Base-by-base conservation (phyloP, 139 green algal genomes). In the Haematococcus sp. region DNA sequence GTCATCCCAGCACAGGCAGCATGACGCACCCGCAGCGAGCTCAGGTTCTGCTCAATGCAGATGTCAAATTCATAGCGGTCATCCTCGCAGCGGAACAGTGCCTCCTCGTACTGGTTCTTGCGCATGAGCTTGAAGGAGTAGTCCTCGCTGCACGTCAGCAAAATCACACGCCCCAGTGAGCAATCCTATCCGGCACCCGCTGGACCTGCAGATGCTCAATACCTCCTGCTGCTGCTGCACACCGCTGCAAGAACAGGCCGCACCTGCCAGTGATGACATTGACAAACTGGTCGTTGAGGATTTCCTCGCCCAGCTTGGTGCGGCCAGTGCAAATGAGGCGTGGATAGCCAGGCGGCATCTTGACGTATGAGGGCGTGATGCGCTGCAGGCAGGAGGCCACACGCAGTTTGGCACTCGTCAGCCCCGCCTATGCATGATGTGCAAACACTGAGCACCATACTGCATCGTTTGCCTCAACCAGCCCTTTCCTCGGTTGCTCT, bases 31-130 rank as follows among this genome's bases (percentile, higher is more conserved):
- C 82, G 77, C 16, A 96, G 86, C 9, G 90, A 82, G 25, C 79
- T 82, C 0, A 61, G 23, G 68, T 93, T 98, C 13, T 86, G 91
- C 82, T 98, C 91, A 1, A 99, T 92, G 33, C 88, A 72, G 88
- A 99, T 97, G 77, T 99, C 95, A 73, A 98, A 90, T 83, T 98
- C 94, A 76, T 93, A 98, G 59, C 94, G 88, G 79, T 99, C 96
- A 82, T 99, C 96, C 82, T 99, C 96, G 59, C 91, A 96, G 46
- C 89, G 85, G 78, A 94, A 92, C 65, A 91, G 80, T 13, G 83
- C 84, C 79, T 85, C 94, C 84, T 98, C 95, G 63, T 98, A 99
- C 87, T 98, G 96, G 80, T 99, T 99, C 81, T 98, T 98, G 72
- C 94, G 88, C 93, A 98, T 98, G 70, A 96, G 87, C 84, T 89